Base-by-base conservation (phyloP, 2,329 filamentous ascomycete genomes). In the Monilinia fructicola region DNA sequence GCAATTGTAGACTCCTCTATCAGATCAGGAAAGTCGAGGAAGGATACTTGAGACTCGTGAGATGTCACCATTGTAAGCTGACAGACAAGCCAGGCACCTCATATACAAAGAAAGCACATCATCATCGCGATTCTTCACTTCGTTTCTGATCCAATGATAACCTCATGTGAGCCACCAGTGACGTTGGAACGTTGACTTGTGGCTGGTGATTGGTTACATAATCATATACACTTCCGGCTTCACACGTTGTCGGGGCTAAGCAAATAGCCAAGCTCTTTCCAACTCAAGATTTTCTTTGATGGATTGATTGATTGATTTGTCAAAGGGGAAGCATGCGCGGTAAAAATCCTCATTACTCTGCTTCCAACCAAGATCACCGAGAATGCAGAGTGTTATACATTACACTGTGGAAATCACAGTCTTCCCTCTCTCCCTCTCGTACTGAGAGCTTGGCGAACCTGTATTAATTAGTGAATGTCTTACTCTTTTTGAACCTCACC, bases 401-500 rank as follows among this genome's bases (percentile, higher is more conserved):
- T 11, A 18, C 16, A 58, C 55, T n/a, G 40, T 46, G 40, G 23
- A 14, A 10, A 46, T 46, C 55, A 46, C 26, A 46, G 11, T 31
- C 31, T 42, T 58, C 40, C n/a, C 16, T 5, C 26, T 21, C 18
- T 44, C 55, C 5, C 26, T 21, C 18, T 44, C 55, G 11, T 46
- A 31, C 31, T 10, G 10, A 46, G 23, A 46, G 55, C 55, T 58
- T 58, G 55, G 55, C 55, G 44, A 58, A 44, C 16, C 35, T 21
- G 40, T 46, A 26, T 23, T 12, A 28, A 5, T 31, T 40, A 23
- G 40, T 4, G 31, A 35, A 35, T 5, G 31, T 35, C 31, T 46
- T 48, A 44, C 61, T 64, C 35, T 54, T 31, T 48, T 61, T 48
- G 10, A 38, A 50, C 44, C 10, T 61, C 9, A 26, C 26, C 44